Conservation (phyloP, 2,329 filamentous ascomycete species). For the Sarocladium oryzae region DNA sequence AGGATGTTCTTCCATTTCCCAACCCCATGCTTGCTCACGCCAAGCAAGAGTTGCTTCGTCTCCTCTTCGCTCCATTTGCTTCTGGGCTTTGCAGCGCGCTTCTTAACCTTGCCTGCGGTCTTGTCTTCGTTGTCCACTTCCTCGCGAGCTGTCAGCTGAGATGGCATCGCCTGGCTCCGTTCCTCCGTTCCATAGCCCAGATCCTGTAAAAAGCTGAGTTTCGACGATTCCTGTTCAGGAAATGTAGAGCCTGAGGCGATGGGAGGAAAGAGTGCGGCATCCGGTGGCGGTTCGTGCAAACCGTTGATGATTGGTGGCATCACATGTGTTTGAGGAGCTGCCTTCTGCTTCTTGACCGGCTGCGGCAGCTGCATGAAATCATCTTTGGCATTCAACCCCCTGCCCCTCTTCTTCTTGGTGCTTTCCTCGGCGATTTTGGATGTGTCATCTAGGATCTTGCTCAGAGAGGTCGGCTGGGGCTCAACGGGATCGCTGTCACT, state of each 20-base stretch:
- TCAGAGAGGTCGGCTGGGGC: slow-evolving; percentile 34
- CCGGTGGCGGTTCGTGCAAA: slow-evolving; percentile 54
- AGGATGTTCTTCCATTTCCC: slow-evolving; percentile 61
- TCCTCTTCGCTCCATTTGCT: slow-evolving; percentile 61
- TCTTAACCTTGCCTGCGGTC: slow-evolving; percentile 36
- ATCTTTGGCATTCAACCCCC: slow-evolving; percentile 44
- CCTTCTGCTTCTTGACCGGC: slow-evolving; percentile 58
- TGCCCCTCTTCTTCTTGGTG: slow-evolving; percentile 48
- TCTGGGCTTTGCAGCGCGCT: slow-evolving; percentile 50
- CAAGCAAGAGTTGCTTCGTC: slow-evolving; percentile 54
- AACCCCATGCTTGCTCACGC: slow-evolving; percentile 56
- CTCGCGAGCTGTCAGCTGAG: slow-evolving; percentile 15
- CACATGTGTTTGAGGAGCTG: slow-evolving; percentile 44
- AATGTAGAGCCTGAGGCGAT: slow-evolving; percentile 50
- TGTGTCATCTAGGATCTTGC: slow-evolving; percentile 40
- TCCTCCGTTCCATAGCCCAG: slow-evolving; percentile 28
- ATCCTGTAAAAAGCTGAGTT: slow-evolving; percentile 36
- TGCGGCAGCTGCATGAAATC: slow-evolving; percentile 59
- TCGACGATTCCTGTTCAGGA: slow-evolving; percentile 38
- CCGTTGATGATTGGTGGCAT: slow-evolving; percentile 62
- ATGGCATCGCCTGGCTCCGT: slow-evolving; percentile 9
- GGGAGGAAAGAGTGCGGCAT: slow-evolving; percentile 56
- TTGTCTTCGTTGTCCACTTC: slow-evolving; percentile 23
- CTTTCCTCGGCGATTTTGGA: slow-evolving; percentile 37
- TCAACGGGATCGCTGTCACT: slow-evolving; percentile 32